Evolutionary conservation across 805 yeast species (phyloP), one percentile per base, ranked within the genome.

Genomic region (Candida ortonii): DNA sequence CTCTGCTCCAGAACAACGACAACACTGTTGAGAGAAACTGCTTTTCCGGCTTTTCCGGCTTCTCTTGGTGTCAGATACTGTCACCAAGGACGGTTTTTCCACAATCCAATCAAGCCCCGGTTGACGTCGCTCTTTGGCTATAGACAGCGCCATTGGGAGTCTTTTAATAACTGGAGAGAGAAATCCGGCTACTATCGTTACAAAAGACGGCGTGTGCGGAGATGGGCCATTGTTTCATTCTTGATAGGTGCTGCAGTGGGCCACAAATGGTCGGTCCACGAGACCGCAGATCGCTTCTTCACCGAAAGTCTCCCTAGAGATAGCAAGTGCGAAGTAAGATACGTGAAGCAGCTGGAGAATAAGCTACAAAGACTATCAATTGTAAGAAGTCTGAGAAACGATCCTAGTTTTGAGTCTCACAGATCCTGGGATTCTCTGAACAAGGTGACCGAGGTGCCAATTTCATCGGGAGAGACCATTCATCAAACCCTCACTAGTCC

Each of bases 401-500:
- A 68, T 36, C 68, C 72, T 1, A 46, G 52, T 8, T 67, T 53
- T 39, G 46, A 65, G 52, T 41, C 63, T 54, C 35, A 35, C 6
- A 43, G 72, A 44, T 59, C 74, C 36, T 60, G 70, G 74, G 46
- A 67, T 50, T 48, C 67, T 53, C 39, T 76, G 65, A 72, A 71
- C 46, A 52, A 59, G 61, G 40, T 69, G 39, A 39, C 63, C 62
- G 42, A 42, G 19, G 43, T 53, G 5, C 50, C 62, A 5, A 32
- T 76, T 8, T 10, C 30, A 7, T 28, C 28, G 25, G 62, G 62
- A 62, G 10, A 68, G 26, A 24, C 36, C 22, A 39, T 57, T 15
- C 52, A 78, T 45, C 61, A 71, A n/a, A 68, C 84, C 0, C 61
- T 88, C 29, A 62, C 75, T 2, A 72, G 70, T 2, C 88, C 94